Base-by-base conservation (phyloP, 176 grass and related monocot genomes). In the Coix lacrymajobi region DNA sequence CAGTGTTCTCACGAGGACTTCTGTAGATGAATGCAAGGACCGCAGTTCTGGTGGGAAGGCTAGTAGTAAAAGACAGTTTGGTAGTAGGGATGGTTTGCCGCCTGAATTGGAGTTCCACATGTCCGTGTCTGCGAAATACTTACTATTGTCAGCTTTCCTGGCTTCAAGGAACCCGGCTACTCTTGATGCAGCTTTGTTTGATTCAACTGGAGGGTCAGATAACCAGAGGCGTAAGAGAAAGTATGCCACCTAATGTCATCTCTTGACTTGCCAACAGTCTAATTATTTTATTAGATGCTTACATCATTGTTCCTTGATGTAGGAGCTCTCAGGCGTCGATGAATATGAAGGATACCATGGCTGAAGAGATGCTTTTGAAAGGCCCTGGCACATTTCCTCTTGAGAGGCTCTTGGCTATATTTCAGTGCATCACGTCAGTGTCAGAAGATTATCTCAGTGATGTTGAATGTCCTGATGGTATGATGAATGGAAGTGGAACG, bases 381-480 rank as follows among this genome's bases (percentile, higher is more conserved):
- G 93, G 96, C 38, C 96, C 91, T 34, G 93, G 93, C 46, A 93
- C 84, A 75, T 99, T 96, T 84, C 96, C 96, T 63, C 85, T 99
- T 58, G 96, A 99, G 85, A 91, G 96, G 67, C 88, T 94, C n/a
- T 84, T 99, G 66, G 96, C 93, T 74, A 99, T 99, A 83, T 99
- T 96, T 83, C 91, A 99, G 80, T 99, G 93, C 65, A 96, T 94
- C 68, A 99, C 96, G 75, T 99, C 93, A 6, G 88, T 92, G 30
- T 85, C 86, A 26, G 93, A 99, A 75, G 89, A 88, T 64, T 26
- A 52, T 64, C 22, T 85, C 3, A 64, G 80, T 83, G 92, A 96
- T 83, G 81, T 82, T 52, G 87, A 93, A 38, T 76, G 76, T 40
- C 29, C 79, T 80, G 78, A 88, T 34, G 81, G 28, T 28, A 62